These are phyloP conservation scores for Brassica juncea DNA, from an alignment of 345 rosid species.

Conservation along the genomic window DNA sequence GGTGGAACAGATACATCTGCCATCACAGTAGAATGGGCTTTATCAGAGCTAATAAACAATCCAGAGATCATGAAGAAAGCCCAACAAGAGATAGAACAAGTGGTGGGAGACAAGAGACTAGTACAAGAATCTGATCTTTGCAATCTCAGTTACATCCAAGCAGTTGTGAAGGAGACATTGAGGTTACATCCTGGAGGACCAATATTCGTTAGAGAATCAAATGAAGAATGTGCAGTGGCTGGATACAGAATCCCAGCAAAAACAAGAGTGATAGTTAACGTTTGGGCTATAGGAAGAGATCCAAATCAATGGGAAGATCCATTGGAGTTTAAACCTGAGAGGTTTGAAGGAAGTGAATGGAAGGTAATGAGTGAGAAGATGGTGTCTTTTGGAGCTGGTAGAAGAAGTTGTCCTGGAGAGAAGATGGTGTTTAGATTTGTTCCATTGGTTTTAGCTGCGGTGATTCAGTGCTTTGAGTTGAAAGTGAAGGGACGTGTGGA, in stretches of 20 bases:
- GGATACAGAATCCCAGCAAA: conserved; percentile 52
- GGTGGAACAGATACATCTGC: conserved; percentile 77
- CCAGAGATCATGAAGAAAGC: conserved; percentile 63
- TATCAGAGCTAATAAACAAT: conserved; percentile 69
- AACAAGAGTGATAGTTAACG: conserved; percentile 56
- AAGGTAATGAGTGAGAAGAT: conserved; percentile 44
- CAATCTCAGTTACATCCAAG: conserved; percentile 63
- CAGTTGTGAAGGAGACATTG: conserved; percentile 61
- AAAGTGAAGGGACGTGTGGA: conserved; percentile 42
- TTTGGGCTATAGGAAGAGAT: conserved; percentile 62
- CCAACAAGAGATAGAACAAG: conserved; percentile 53
- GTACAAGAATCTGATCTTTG: conserved; percentile 60
- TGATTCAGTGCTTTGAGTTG: conserved; percentile 42
- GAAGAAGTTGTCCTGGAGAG: conserved; percentile 62
- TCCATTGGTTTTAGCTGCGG: conserved; percentile 30
- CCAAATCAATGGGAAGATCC: conserved; percentile 58
- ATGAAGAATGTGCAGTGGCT: conserved; percentile 45
- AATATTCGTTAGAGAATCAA: conserved; percentile 49
- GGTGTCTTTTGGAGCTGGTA: conserved; percentile 59
- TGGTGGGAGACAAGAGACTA: conserved; percentile 54
- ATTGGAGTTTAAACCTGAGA: conserved; percentile 59
- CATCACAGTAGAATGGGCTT: conserved; percentile 63
- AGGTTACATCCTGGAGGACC: conserved; percentile 79
- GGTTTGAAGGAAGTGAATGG: conserved; percentile 50
- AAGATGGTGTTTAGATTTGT: conserved; percentile 37